Conservation (phyloP, 2,329 filamentous ascomycete genomes). For the Microsporum audouinii region DNA sequence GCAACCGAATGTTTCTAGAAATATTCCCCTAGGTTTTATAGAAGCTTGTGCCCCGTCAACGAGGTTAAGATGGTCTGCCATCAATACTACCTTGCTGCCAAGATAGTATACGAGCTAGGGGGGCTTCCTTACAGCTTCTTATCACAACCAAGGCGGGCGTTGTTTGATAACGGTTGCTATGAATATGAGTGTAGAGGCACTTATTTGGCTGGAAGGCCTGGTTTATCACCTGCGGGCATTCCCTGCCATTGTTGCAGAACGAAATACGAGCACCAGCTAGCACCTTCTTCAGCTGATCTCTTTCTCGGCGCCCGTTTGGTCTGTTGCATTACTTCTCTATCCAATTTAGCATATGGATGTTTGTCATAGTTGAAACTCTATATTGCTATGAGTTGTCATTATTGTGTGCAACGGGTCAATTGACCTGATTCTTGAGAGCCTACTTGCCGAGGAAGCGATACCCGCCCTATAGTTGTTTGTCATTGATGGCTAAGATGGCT, state of each 20-base stretch:
- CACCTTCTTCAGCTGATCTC: not conserved
- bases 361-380: conserved; percentile 1
- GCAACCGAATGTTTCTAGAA: conserved; percentile 4
- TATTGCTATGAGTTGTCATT: conserved; percentile 2
- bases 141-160: not conserved
- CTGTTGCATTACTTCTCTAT: not conserved
- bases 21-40: not conserved
- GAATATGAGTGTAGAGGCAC: not conserved
- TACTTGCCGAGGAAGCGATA: conserved; percentile 1
- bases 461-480: not conserved
- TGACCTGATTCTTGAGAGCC: not conserved
- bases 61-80: not conserved
- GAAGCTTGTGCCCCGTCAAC: not conserved
- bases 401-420: conserved; percentile 3
- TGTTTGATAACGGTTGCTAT: not conserved
- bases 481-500: not conserved
- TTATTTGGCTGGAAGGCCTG: not conserved
- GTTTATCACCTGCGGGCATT: not conserved
- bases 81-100: not conserved
- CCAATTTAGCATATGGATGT: not conserved
- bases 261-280: not conserved
- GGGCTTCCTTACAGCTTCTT: not conserved
- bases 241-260: not conserved
- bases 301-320: not conserved
- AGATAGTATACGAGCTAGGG: not conserved